Base-by-base conservation (phyloP, 768 basidiomycete genomes). In the Suillus weaverae region DNA sequence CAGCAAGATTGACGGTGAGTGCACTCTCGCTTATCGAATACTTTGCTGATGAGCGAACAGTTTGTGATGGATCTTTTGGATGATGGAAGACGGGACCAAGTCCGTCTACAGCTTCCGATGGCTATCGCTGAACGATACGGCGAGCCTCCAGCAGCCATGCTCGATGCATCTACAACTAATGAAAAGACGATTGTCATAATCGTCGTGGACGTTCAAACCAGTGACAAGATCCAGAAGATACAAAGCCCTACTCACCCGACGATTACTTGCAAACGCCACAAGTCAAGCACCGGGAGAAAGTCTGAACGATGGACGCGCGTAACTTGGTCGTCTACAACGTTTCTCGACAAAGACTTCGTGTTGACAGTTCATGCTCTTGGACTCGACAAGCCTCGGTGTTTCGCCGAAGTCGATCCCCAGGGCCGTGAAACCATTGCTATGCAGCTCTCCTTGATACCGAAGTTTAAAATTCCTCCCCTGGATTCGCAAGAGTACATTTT, bases 401-500 rank as follows among this genome's bases (percentile, higher is more conserved):
- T 88, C 69, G 85, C 81, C 1, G 85, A 88, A 66, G 67, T 78
- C 2, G 74, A 78, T 54, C 16, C n/a, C n/a, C 38, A 44, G 7
- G 39, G 64, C 43, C 41, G 71, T 62, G 50, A 67, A 62, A 81
- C 82, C 0, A 69, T 85, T 2, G 85, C 85, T 0, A 73, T 88
- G 75, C 85, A 84, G 46, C 70, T 87, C 39, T 83, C 81, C 0
- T 70, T 89, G n/a, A 80, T 89, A 5, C 86, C 87, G 1, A 82
- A 80, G 50, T 83, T 84, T 64, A 70, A 76, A 22, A 68, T 86
- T 4, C 79, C 81, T 1, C 77, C 78, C 1, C 69, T 85, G 1
- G 64, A 64, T 13, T 69, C 75, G 0, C 86, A 86, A 60, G 88
- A 89, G 64, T 89, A 84, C 62, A 74, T 89, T 0, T 89, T 89